Base-by-base conservation (phyloP, 352 stramenopile species). In the Globisporangium perplexum region DNA sequence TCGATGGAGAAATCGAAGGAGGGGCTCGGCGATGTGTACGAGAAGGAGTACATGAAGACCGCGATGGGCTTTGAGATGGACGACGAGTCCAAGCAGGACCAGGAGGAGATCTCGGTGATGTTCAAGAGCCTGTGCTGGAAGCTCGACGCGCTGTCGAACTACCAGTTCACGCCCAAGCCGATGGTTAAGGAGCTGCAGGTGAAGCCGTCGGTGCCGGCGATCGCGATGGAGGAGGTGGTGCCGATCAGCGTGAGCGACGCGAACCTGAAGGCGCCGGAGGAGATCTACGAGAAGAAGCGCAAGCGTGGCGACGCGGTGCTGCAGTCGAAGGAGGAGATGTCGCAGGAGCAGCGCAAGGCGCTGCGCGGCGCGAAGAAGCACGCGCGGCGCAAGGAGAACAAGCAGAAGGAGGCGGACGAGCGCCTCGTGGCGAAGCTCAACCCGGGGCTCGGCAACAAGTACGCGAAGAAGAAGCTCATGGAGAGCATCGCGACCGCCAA, bases 41-140 rank as follows among this genome's bases (percentile, higher is more conserved):
- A 98, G 64, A 91, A 95, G 51, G 93, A 98, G 69, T 98, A 97
- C 69, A 86, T 98, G 65, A 98, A 98, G 76, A 97, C 88, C 7
- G 86, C 88, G 5, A 86, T 95, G 64, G 91, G 93, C 54, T 97
- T 96, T 54, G 93, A 98, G 59, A 78, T 84, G 33, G 88, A 97
- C 59, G 88, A 92, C 30, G 87, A 90, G 42, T 90, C 94, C 54
- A 96, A 79, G 62, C 85, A 97, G 66, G 91, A 96, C 46, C 90
- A 97, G 55, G 83, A 95, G 30, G 93, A 98, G 73, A 98, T 98
- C 65, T 94, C 97, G 26, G 70, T 85, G 26, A 85, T 98, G 62
- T 98, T 98, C 72, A 95, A 96, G 59, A 96, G 89, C 48, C 59
- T 98, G 20, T 98, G 93, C 66, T 97, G 87, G 75, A 97, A 97